Evolutionary conservation across 306 rosid species (phyloP), one percentile per base, ranked within the genome.

Genomic region (Quercus robur): DNA sequence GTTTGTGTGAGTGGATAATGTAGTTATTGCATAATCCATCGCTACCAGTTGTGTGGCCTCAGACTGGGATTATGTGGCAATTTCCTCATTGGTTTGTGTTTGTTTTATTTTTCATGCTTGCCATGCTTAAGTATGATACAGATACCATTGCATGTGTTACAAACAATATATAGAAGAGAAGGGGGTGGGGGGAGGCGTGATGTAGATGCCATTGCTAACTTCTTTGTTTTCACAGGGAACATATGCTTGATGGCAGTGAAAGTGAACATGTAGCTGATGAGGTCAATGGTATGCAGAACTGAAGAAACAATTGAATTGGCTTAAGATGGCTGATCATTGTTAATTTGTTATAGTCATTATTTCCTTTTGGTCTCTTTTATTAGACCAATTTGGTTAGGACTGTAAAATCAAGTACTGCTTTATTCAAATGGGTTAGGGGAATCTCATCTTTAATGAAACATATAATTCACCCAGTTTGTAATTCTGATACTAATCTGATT

Each of bases 221-320:
- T 71, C 59, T 38, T 70, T 31, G 20, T 59, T 26, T 70, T 77
- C 54, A 28, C 94, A 92, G 97, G 85, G 93, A 92, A 81, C 83
- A 78, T 80, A 70, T 87, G 78, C 82, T 84, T 78, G 82, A 82
- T 46, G 82, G 90, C 54, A 90, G 74, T 17, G 89, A 81, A 56
- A 72, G 35, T 51, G 89, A 76, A 46, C 81, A 13, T 38, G 83
- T 81, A 69, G 84, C 80, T 5, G 81, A 75, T 19, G 84, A 81
- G 25, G 75, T 28, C 71, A 70, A 80, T 49, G 62, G 62, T 19
- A n/a, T 19, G 35, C 77, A 78, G 77, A 56, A 75, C 56, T 82
- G 85, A 86, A 75, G 79, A 74, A 67, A 55, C 75, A 41, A 74
- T 13, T 51, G 1, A 44, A 46, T 75, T 86, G 73, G 67, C 56